Evolutionary conservation across 2,329 filamentous ascomycete genomes (phyloP).

Genomic region (Diaporthe sp.): DNA sequence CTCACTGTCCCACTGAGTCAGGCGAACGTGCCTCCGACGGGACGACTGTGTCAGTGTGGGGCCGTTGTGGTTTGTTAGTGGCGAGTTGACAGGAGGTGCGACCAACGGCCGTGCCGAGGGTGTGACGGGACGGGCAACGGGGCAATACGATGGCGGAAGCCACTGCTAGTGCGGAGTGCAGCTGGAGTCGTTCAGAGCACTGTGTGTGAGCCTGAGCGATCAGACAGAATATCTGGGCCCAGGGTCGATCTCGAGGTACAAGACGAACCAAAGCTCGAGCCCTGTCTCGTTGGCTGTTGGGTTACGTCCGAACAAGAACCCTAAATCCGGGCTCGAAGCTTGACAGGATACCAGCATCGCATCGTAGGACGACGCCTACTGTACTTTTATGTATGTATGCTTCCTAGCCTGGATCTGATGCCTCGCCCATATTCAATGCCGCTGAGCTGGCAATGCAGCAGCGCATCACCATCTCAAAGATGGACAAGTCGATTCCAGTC

Average conservation of each 20-base stretch:
- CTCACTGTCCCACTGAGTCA: constrained; percentile 4
- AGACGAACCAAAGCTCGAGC: constrained; percentile 25
- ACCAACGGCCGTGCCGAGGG: constrained; percentile 26
- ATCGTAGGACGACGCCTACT: background rate
- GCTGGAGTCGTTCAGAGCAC: background rate
- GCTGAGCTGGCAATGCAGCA: constrained; percentile 25
- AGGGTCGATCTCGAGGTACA: constrained; percentile 20
- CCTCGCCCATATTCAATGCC: background rate
- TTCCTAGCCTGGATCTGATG: background rate
- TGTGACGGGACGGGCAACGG: background rate
- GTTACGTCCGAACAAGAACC: constrained; percentile 24
- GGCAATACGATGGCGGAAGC: background rate
- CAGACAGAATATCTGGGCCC: constrained; percentile 18
- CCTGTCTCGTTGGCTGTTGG: background rate
- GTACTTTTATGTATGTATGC: background rate
- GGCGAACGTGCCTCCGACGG: constrained; percentile 1
- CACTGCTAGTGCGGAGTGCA: background rate
- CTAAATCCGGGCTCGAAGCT: constrained; percentile 22
- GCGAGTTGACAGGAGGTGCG: background rate
- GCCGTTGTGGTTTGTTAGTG: constrained; percentile 4
- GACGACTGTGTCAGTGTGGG: constrained; percentile 24
- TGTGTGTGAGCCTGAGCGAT: constrained; percentile 4
- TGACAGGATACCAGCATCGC: constrained; percentile 25
- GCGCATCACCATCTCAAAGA: background rate
- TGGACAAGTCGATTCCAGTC: background rate